A percentile compares a stretch with the other conserved stretches of the same genome.
Conservation (phyloP, 2,329 filamentous ascomycete species). For the Trichocomaceae sp. region DNA sequence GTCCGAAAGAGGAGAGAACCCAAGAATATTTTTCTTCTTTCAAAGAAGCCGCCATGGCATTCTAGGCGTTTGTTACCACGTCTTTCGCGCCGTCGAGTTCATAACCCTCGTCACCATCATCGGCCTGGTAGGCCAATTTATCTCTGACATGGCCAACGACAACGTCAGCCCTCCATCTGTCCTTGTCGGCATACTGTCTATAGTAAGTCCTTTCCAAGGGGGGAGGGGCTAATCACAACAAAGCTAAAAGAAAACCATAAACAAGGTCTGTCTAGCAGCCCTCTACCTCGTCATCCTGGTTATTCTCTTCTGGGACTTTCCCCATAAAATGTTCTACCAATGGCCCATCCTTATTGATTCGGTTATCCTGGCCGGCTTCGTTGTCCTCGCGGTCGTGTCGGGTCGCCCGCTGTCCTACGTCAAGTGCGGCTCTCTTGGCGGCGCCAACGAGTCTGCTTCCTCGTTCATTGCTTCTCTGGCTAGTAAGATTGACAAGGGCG, state of each 20-base stretch:
- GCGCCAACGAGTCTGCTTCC: constrained; percentile 38
- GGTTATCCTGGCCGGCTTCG: constrained; percentile 66
- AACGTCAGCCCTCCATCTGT: constrained; percentile 62
- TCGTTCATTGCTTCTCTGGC: constrained; percentile 49
- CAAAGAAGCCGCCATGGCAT: constrained; percentile 52
- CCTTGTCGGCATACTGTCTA: constrained; percentile 45
- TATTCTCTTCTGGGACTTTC: constrained; percentile 67
- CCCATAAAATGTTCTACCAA: constrained; percentile 64
- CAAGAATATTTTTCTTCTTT: neutral
- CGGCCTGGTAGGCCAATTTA: constrained; percentile 75
- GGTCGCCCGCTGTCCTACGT: constrained; percentile 75
- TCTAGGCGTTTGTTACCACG: constrained; percentile 70
- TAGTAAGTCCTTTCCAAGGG: constrained; percentile 1
- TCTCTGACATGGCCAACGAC: constrained; percentile 63
- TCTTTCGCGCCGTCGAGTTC: constrained; percentile 64
- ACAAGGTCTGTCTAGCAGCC: constrained; percentile 66
- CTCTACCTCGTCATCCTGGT: constrained; percentile 74
- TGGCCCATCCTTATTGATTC: constrained; percentile 61
- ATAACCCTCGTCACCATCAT: constrained; percentile 69
- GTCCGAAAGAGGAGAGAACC: neutral
- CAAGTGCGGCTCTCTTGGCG: constrained; percentile 57
- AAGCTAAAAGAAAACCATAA: constrained; percentile 15
- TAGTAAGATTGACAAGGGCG: constrained; percentile 46
- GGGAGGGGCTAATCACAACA: constrained; percentile 7
- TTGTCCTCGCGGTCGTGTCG: constrained; percentile 68